Conservation (phyloP, 2,329 filamentous ascomycete species). For the Trichoderma arundinaceum region DNA sequence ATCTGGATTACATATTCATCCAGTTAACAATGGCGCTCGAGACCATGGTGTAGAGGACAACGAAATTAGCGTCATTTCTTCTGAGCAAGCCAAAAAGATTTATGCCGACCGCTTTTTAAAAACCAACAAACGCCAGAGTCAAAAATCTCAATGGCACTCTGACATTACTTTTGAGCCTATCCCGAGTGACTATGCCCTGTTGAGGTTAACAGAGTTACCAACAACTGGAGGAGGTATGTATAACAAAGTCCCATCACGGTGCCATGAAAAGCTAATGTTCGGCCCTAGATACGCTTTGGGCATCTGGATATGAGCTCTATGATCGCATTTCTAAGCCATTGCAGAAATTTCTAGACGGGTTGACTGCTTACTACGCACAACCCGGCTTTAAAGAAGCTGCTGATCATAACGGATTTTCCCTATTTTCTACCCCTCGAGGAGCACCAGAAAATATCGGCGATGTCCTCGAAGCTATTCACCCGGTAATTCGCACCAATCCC, state of each 20-base stretch:
- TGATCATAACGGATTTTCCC: constrained; percentile 51
- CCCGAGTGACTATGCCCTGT: constrained; percentile 64
- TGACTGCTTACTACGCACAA: constrained; percentile 56
- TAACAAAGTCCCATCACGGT: not conserved
- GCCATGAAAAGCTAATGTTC: not conserved
- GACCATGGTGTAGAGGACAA: constrained; percentile 45
- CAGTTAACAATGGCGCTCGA: constrained; percentile 57
- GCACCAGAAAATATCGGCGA: constrained; percentile 63
- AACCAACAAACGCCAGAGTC: constrained; percentile 25
- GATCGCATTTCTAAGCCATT: constrained; percentile 58
- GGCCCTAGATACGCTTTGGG: constrained; percentile 56
- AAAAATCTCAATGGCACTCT: constrained; percentile 49
- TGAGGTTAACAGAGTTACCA: constrained; percentile 63
- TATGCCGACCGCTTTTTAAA: constrained; percentile 56
- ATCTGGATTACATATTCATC: constrained; percentile 61
- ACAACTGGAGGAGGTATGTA: constrained; percentile 56
- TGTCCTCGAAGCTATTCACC: constrained; percentile 57
- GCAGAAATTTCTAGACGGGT: constrained; percentile 53
- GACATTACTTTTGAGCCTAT: constrained; percentile 55
- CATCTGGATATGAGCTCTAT: constrained; percentile 65
- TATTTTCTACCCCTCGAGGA: constrained; percentile 54
- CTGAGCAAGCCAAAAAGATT: constrained; percentile 47
- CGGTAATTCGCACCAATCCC: constrained; percentile 64
- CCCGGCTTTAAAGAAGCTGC: constrained; percentile 59
- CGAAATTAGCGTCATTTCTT: constrained; percentile 58